These are phyloP conservation scores for Amaranthus cruentus DNA, from an alignment of 148 eudicot genomes.

Conservation along the genomic window DNA sequence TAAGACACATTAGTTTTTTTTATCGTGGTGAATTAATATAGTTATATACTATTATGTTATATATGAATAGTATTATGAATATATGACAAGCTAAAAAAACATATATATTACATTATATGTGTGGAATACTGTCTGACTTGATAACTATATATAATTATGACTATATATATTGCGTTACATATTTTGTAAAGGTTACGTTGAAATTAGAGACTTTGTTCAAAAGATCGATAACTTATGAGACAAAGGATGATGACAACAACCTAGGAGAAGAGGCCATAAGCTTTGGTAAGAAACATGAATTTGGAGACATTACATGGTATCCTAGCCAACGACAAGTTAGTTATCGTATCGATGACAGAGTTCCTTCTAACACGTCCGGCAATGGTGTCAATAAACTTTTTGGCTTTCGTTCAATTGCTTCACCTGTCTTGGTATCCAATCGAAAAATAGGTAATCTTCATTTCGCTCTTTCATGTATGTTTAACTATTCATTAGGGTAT, in stretches of 20 bases:
- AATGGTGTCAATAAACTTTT: constrained; percentile 39
- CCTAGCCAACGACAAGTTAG: constrained; percentile 54
- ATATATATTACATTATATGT: no score
- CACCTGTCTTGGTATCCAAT: constrained; percentile 23
- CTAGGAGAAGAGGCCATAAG: constrained; percentile 40
- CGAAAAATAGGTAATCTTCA: constrained; percentile 22
- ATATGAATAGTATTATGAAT: no score
- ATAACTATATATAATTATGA: not conserved
- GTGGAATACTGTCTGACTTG: no score
- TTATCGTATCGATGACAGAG: constrained; percentile 61
- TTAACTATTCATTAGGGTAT: no score
- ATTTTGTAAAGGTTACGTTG: constrained; percentile 46
- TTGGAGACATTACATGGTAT: constrained; percentile 64
- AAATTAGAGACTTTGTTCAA: constrained; percentile 56
- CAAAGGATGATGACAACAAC: constrained; percentile 36
- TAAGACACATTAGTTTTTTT: no score
- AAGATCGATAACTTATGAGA: constrained; percentile 39
- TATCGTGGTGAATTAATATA: no score
- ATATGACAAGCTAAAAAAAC: no score
- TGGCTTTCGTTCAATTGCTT: constrained; percentile 41
- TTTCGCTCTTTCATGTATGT: no score
- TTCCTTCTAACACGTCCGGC: constrained; percentile 35
- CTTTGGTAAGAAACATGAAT: constrained; percentile 61
- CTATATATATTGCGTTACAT: not conserved
- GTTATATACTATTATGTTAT: no score